phyloP scores from a whole-genome alignment of 768 basidiomycete genomes.

The Cystofilobasidium macerans region DNA sequence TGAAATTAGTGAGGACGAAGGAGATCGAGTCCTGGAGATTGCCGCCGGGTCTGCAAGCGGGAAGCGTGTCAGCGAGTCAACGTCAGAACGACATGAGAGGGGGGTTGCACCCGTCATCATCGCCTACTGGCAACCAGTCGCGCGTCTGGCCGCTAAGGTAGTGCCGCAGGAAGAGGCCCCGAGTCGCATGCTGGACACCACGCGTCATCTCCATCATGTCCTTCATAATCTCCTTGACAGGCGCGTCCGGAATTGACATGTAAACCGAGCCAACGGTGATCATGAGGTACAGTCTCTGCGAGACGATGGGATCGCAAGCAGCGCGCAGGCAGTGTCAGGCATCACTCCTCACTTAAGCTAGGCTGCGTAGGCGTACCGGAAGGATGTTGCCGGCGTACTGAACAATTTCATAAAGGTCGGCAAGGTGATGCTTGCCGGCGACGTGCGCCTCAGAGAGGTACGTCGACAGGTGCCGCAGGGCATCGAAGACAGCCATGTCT shows the following conservation, averaged over 20 bases:
- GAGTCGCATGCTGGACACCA: conserved; percentile 91
- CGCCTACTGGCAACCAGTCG: conserved; percentile 84
- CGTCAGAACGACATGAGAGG: not conserved
- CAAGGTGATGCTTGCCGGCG: conserved; percentile 82
- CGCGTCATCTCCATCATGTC: conserved; percentile 99
- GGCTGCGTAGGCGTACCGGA: conserved; percentile 19
- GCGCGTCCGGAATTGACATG: conserved; percentile 95
- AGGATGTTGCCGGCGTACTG: conserved; percentile 52
- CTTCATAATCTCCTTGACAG: conserved; percentile 99
- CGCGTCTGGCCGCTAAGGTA: conserved; percentile 95
- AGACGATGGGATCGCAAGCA: not conserved
- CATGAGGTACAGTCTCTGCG: conserved; percentile 61
- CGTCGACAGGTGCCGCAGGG: conserved; percentile 83
- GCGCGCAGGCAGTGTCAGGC: not conserved
- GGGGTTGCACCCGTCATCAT: conserved; percentile 57
- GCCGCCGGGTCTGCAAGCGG: conserved; percentile 55
- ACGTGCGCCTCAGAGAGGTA: conserved; percentile 95
- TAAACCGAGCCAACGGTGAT: conserved; percentile 98
- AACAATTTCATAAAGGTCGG: conserved; percentile 98
- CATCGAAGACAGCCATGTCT: conserved; percentile 99
- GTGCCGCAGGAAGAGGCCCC: conserved; percentile 88
- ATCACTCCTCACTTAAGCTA: too few relatives aligned
- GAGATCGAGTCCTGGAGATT: conserved; percentile 89
- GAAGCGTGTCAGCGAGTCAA: not conserved
- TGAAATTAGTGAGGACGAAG: conserved; percentile 95